Evolutionary conservation across 2,329 filamentous ascomycete species (phyloP), one percentile per base, ranked within the genome.

Genomic region (Pseudopyrenochaeta lycopersici): DNA sequence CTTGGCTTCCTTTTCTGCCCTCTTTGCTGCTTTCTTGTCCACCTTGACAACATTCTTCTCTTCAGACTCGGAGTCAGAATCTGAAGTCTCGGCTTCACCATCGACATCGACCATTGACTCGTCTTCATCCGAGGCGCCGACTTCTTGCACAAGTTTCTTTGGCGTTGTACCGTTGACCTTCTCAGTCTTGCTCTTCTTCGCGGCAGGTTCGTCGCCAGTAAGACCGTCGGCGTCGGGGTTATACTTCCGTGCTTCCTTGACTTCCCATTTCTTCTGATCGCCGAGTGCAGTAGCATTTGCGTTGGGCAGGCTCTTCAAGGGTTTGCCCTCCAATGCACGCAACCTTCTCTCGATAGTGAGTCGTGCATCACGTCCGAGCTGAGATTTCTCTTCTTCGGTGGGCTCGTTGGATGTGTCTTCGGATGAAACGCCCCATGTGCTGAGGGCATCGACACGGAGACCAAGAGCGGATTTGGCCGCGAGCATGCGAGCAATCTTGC

Each of bases 401-500:
- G 88, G 83, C 60, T 84, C 80, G 63, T 73, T 59, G n/a, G 57
- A 46, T 12, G 66, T 67, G 48, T 70, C 68, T 42, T 73, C 72
- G 55, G 86, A 86, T 52, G 89, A 86, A 41, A 85, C 84, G 59
- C 85, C 85, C 83, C 90, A 92, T 60, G 93, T 90, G 48, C 88
- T 88, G 39, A 96, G 85, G 23, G 95, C 92, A 77, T 99, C 95
- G 44, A 97, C 90, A 79, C 95, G 92, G 43, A 97, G 84, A 83
- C 93, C 93, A 45, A 99, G 86, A 21, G 95, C 92, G 41, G 94
- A 88, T 84, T 98, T 98, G 66, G 94, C 90, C 43, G 95, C 90
- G 57, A 99, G 85, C 83, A 97, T 92, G 85, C 95, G 91, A 36
- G 95, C 95, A 73, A 99, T 97, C 84, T 99, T 99, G 70, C 95